Evolutionary conservation across 352 stramenopile species (phyloP).

Genomic region (Blastocystis sp.): DNA sequence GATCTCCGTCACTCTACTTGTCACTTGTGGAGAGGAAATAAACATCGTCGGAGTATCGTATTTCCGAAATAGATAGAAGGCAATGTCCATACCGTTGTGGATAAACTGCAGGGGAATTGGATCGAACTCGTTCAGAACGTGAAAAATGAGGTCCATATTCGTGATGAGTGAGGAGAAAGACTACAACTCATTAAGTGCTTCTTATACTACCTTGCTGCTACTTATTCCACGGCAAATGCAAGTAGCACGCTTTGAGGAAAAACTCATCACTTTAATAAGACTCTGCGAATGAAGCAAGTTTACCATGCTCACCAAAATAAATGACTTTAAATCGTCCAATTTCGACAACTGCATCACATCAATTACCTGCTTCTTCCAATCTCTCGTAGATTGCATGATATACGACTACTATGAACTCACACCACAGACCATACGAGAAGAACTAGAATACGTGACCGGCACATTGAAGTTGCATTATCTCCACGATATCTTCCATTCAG

Average conservation of each 20-base stretch:
- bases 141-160: neutral
- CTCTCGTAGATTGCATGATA: neutral
- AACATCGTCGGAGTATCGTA: neutral
- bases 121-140: neutral
- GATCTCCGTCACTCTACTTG: neutral
- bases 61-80: neutral
- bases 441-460: slow-evolving; percentile 9
- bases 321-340: neutral
- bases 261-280: no score
- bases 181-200: neutral
- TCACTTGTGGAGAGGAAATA: neutral
- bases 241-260: no score
- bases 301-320: neutral
- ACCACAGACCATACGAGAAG: neutral
- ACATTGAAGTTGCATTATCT: slow-evolving; percentile 30
- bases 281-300: no score
- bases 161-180: neutral
- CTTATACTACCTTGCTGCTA: no score
- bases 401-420: neutral
- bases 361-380: neutral
- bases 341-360: neutral
- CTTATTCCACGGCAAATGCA: no score
- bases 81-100: neutral
- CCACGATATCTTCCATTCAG: neutral
- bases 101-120: slow-evolving; percentile 45